phyloP scores from a whole-genome alignment of 768 basidiomycete species.

The Lentinus tigrinus region DNA sequence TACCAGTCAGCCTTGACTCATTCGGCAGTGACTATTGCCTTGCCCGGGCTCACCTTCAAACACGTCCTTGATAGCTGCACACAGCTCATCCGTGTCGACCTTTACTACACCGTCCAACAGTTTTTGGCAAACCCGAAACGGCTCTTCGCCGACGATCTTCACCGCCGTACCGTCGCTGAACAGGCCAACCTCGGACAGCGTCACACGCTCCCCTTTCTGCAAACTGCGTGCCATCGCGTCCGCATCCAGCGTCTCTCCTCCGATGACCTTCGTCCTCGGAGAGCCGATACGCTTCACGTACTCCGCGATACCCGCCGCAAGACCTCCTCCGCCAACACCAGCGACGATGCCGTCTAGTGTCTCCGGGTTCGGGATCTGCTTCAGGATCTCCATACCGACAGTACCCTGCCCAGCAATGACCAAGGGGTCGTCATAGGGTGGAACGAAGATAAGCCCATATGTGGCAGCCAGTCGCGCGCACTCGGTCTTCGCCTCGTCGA shows the following conservation, averaged over 20 bases:
- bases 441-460: conserved; percentile 86
- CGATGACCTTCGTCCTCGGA: conserved; percentile 77
- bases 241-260: conserved; percentile 93
- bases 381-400: conserved; percentile 90
- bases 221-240: conserved; percentile 92
- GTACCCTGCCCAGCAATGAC: conserved; percentile 98
- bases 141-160: conserved; percentile 90
- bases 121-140: conserved; percentile 87
- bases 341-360: conserved; percentile 83
- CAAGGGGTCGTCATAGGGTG: conserved; percentile 95
- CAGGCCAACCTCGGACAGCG: conserved; percentile 86
- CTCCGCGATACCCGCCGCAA: conserved; percentile 85
- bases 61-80: conserved; percentile 98
- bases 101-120: conserved; percentile 80
- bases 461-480: conserved; percentile 79
- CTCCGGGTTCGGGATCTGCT: conserved; percentile 78
- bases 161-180: conserved; percentile 99
- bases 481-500: conserved; percentile 94
- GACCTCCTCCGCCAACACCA: conserved; percentile 91
- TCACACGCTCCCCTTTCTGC: conserved; percentile 76
- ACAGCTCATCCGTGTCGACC: conserved; percentile 94
- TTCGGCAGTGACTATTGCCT: neutral
- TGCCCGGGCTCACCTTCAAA: conserved; percentile 73
- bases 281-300: conserved; percentile 93
- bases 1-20: neutral